Percentiles rank a stretch among this genome's conserved stretches.
Conservation (phyloP, 2,329 filamentous ascomycete species). For the Pleoardoris graminearum region DNA sequence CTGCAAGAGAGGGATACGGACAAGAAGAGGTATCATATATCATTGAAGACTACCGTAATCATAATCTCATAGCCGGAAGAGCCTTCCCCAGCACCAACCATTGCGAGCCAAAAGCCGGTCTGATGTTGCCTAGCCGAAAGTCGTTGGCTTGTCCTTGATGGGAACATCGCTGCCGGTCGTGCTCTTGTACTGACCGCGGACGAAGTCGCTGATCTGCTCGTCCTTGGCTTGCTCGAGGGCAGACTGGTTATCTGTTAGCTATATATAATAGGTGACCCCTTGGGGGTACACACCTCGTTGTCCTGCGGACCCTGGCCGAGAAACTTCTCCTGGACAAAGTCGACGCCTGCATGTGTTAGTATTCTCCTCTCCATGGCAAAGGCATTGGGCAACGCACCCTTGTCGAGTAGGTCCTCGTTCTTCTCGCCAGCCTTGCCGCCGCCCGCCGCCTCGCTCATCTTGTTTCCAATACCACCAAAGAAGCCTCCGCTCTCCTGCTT, state of each 20-base stretch:
- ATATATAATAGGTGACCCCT: background rate
- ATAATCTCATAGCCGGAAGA: background rate
- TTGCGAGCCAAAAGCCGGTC: background rate
- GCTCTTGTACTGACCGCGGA: slow-evolving; percentile 71
- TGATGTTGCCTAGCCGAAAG: slow-evolving; percentile 13
- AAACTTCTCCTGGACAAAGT: slow-evolving; percentile 76
- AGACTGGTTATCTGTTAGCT: slow-evolving; percentile 35
- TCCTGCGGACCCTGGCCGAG: slow-evolving; percentile 69
- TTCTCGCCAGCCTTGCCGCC: slow-evolving; percentile 76
- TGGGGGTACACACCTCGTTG: slow-evolving; percentile 48
- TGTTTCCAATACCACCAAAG: slow-evolving; percentile 66
- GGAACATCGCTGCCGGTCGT: slow-evolving; percentile 70
- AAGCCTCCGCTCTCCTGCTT: slow-evolving; percentile 51
- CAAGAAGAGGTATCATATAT: background rate
- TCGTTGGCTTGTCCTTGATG: slow-evolving; percentile 68
- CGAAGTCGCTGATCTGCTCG: slow-evolving; percentile 73
- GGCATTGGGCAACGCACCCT: slow-evolving; percentile 58
- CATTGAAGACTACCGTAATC: slow-evolving; percentile 1
- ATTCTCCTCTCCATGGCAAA: background rate
- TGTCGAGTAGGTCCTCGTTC: slow-evolving; percentile 82
- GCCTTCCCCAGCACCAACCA: background rate
- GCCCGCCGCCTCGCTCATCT: slow-evolving; percentile 71
- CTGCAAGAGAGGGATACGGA: background rate
- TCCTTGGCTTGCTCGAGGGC: slow-evolving; percentile 84
- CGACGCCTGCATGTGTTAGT: slow-evolving; percentile 61